phyloP scores from a whole-genome alignment of 257 asterid genomes.

The Euphrasia confusa region DNA sequence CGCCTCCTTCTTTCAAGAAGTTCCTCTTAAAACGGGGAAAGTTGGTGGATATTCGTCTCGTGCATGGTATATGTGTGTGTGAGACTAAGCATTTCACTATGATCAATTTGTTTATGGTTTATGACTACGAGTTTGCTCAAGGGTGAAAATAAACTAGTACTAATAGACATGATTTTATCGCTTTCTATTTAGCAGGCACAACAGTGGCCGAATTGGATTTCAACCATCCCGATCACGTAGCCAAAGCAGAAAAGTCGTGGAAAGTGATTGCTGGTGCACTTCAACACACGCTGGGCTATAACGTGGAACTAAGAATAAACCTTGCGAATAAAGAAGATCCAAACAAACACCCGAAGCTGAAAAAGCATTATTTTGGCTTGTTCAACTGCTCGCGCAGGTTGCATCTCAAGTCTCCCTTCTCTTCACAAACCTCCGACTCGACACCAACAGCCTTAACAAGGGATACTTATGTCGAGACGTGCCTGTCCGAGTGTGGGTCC shows the following conservation, averaged over 20 bases:
- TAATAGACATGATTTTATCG: too few species aligned
- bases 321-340: conserved; percentile 26
- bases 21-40: conserved; percentile 64
- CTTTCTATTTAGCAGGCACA: conserved; percentile 50
- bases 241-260: conserved; percentile 84
- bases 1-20: conserved; percentile 48
- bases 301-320: conserved; percentile 69
- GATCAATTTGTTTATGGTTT: not conserved
- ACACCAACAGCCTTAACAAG: conserved; percentile 35
- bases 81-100: too few species aligned
- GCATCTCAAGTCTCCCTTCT: conserved; percentile 37
- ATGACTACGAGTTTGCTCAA: not conserved
- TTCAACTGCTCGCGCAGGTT: conserved; percentile 64
- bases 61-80: conserved; percentile 41
- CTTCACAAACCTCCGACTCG: conserved; percentile 38
- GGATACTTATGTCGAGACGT: conserved; percentile 46
- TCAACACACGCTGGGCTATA: conserved; percentile 61
- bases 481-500: conserved; percentile 58
- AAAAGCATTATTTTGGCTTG: conserved; percentile 43
- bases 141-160: not conserved
- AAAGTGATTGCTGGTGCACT: conserved; percentile 74
- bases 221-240: conserved; percentile 48
- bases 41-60: conserved; percentile 46
- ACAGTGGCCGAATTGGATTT: conserved; percentile 80
- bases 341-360: conserved; percentile 29